These are phyloP conservation scores for Reticulascus tulasneorum DNA, from an alignment of 2,329 filamentous ascomycete species.

Conservation along the genomic window DNA sequence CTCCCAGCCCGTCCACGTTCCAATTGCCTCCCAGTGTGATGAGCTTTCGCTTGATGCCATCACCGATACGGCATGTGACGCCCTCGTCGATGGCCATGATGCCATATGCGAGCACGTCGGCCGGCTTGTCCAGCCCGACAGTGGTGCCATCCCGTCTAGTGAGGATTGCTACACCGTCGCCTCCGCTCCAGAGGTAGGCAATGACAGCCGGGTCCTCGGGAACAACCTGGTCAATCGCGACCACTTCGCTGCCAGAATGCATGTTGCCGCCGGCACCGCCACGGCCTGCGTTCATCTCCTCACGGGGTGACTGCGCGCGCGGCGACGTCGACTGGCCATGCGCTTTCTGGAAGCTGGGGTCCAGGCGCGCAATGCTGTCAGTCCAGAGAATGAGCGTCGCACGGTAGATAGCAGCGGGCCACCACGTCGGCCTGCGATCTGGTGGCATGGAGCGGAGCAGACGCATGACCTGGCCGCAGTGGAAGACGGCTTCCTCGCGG, in stretches of 20 bases:
- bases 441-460: slow-evolving; percentile 57
- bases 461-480: slow-evolving; percentile 63
- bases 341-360: slow-evolving; percentile 26
- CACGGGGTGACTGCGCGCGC: slow-evolving; percentile 2
- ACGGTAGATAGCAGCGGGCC: slow-evolving; percentile 68
- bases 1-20: slow-evolving; percentile 24
- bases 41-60: slow-evolving; percentile 41
- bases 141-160: slow-evolving; percentile 27
- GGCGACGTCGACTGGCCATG: slow-evolving; percentile 13
- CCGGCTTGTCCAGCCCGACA: slow-evolving; percentile 32
- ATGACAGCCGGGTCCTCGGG: slow-evolving; percentile 34
- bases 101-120: slow-evolving; percentile 35
- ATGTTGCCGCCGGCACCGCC: slow-evolving; percentile 1
- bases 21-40: slow-evolving; percentile 32
- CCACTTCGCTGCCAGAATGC: slow-evolving; percentile 6
- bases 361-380: slow-evolving; percentile 46
- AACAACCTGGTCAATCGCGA: slow-evolving; percentile 36
- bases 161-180: slow-evolving; percentile 28
- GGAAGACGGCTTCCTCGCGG: slow-evolving; percentile 60
- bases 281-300: slow-evolving; percentile 7
- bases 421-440: slow-evolving; percentile 63
- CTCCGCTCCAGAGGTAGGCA: slow-evolving; percentile 33
- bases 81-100: slow-evolving; percentile 35
- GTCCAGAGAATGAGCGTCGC: slow-evolving; percentile 60
- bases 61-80: slow-evolving; percentile 36